Evolutionary conservation across 768 basidiomycete species (phyloP).

Genomic region (Russula abietina): DNA sequence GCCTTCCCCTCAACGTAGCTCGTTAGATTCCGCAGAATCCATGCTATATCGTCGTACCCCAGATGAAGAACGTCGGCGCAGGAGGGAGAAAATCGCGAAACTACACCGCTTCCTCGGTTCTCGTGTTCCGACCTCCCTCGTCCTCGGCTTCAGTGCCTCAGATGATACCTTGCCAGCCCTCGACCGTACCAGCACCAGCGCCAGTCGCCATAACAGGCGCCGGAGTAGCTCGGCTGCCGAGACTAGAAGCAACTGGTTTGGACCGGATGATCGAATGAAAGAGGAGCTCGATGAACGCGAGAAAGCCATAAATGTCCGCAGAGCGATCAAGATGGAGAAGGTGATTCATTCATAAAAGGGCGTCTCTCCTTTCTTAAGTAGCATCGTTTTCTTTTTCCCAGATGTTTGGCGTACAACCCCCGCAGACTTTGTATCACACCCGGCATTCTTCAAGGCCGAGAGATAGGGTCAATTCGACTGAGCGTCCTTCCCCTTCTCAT

Average conservation of each 20-base stretch:
- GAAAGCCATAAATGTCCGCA: slow-evolving; percentile 71
- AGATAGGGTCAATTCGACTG: slow-evolving; percentile 15
- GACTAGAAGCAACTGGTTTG: slow-evolving; percentile 44
- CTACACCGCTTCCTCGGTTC: slow-evolving; percentile 85
- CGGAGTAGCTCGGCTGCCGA: slow-evolving; percentile 51
- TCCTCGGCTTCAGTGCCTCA: slow-evolving; percentile 43
- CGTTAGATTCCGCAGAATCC: slow-evolving; percentile 42
- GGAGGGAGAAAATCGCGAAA: slow-evolving; percentile 71
- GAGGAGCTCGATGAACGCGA: slow-evolving; percentile 67
- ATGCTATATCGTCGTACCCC: slow-evolving; percentile 36
- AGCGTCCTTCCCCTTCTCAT: not conserved
- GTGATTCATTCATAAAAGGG: slow-evolving; percentile 35
- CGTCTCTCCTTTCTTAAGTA: not conserved
- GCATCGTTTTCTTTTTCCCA: slow-evolving; percentile 28
- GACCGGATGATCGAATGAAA: slow-evolving; percentile 56
- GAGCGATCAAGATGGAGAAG: slow-evolving; percentile 87
- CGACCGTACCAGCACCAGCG: not conserved
- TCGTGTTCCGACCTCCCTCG: slow-evolving; percentile 63
- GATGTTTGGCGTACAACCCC: slow-evolving; percentile 80
- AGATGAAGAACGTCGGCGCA: slow-evolving; percentile 60
- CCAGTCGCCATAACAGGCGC: slow-evolving; percentile 38
- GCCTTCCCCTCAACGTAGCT: slow-evolving; percentile 34
- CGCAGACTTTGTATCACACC: slow-evolving; percentile 72
- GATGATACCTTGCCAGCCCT: slow-evolving; percentile 33
- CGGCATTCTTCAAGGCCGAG: slow-evolving; percentile 40